phyloP scores from a whole-genome alignment of 345 rosid genomes.

The Streptanthus diversifolius region DNA sequence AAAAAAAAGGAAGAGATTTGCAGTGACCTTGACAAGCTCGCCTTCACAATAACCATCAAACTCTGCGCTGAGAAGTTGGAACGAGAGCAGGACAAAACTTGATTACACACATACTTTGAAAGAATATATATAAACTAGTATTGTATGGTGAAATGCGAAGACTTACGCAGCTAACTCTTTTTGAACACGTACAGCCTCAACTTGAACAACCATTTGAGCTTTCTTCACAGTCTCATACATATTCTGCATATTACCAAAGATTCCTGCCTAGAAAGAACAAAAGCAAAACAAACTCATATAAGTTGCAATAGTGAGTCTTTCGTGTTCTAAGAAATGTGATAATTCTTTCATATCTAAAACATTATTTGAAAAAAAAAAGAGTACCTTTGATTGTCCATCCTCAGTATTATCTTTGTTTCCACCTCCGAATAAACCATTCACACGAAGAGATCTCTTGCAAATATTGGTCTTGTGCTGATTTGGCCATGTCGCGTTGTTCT shows the following conservation, averaged over 20 bases:
- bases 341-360: not conserved
- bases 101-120: not conserved
- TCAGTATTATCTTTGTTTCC: constrained; percentile 61
- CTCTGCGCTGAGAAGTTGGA: constrained; percentile 62
- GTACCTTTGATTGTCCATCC: constrained; percentile 75
- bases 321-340: not conserved
- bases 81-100: constrained; percentile 14
- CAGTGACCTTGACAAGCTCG: constrained; percentile 77
- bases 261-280: constrained; percentile 81
- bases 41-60: constrained; percentile 97
- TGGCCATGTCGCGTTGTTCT: constrained; percentile 14
- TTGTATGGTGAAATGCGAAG: not conserved
- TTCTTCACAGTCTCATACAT: constrained; percentile 88
- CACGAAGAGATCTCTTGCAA: constrained; percentile 41
- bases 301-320: not conserved
- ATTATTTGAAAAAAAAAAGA: not conserved
- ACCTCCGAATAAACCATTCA: constrained; percentile 77
- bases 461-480: constrained; percentile 19
- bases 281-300: constrained; percentile 7
- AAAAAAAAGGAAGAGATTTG: not conserved
- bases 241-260: constrained; percentile 87
- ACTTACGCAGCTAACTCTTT: constrained; percentile 86
- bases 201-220: constrained; percentile 99
- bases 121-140: not conserved
- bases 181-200: constrained; percentile 87